A percentile compares a stretch with the other conserved stretches of the same genome.
phyloP scores from a whole-genome alignment of 2,329 filamentous ascomycete species.

The Cadophora malorum region DNA sequence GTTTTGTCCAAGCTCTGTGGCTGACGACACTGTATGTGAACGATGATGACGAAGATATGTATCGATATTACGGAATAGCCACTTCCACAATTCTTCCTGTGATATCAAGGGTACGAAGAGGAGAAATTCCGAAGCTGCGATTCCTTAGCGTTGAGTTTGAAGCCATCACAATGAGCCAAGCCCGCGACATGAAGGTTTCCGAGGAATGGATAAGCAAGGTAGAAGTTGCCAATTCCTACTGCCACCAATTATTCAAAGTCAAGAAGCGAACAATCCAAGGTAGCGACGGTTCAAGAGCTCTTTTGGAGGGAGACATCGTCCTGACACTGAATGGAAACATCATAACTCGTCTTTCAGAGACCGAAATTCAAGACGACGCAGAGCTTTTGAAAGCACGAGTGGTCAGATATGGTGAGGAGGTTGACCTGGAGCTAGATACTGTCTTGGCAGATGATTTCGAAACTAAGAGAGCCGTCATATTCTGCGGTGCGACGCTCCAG shows the following conservation, averaged over 20 bases:
- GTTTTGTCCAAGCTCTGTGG: slow-evolving; percentile 94
- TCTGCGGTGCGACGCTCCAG: slow-evolving; percentile 94
- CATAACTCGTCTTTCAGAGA: slow-evolving; percentile 89
- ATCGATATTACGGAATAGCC: slow-evolving; percentile 93
- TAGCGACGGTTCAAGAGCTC: slow-evolving; percentile 62
- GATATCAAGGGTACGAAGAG: slow-evolving; percentile 83
- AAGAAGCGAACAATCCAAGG: slow-evolving; percentile 81
- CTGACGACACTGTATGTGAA: slow-evolving; percentile 90
- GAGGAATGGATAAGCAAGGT: slow-evolving; percentile 96
- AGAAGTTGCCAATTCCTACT: slow-evolving; percentile 83
- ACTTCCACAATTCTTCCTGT: slow-evolving; percentile 89
- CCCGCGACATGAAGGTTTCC: slow-evolving; percentile 93
- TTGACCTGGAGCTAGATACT: slow-evolving; percentile 79
- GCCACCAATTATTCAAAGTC: slow-evolving; percentile 98
- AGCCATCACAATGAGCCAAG: slow-evolving; percentile 95
- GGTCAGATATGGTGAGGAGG: slow-evolving; percentile 82
- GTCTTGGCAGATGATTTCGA: slow-evolving; percentile 90
- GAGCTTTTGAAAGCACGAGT: slow-evolving; percentile 83
- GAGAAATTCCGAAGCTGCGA: slow-evolving; percentile 78
- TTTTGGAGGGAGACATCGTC: slow-evolving; percentile 91
- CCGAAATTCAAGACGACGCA: slow-evolving; percentile 96
- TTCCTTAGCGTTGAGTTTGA: slow-evolving; percentile 95
- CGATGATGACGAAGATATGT: slow-evolving; percentile 85
- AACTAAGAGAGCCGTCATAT: slow-evolving; percentile 88
- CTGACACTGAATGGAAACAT: slow-evolving; percentile 90